Evolutionary conservation across 2,329 filamentous ascomycete species (phyloP), one percentile per base, ranked within the genome.

Genomic region (Botryotinia globosa): DNA sequence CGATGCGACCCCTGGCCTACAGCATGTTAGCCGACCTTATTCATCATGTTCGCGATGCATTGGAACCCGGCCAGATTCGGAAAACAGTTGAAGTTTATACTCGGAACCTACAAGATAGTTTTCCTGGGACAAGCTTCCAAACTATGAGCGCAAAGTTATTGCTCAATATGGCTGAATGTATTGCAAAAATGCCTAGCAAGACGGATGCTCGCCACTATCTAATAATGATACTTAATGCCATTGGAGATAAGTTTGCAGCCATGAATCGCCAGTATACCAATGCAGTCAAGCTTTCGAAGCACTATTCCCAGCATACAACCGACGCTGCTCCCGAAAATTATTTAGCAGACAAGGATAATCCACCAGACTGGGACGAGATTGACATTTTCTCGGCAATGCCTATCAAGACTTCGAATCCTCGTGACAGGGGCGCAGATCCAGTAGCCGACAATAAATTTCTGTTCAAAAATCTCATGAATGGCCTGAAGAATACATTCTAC

Each of bases 11-110:
- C 18, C 83, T 99, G 65, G 96, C 96, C 0, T 99, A 98, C 78
- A 98, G 96, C 80, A 98, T 98, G 94, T 88, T 99, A 65, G 97
- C 96, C 4, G 96, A 99, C 82, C 85, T 99, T 39, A 98, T 99
- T 71, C 96, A 99, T 79, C 96, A 99, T 81, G 93, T 99, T 37
- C 89, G 96, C 72, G 96, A 98, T 74, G 90, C 91, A n/a, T 85
- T 99, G 34, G 90, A 88, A 34, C 92, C 94, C 16, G 92, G 95
- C 77, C 96, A 98, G 83, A 99, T 99, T 75, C 90, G 94, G 64
- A 93, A 94, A 80, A 98, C 97, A 0, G 94, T 99, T 16, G 93
- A 97, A 80, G 96, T 99, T 6, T 99, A 99, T 82, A 98, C 97
- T 1, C 94, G 92, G 80, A 98, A 98, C 79, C 85, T 99, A 34